phyloP scores from a whole-genome alignment of 1,139 yeast species.

The Suhomyces yuchorum region DNA sequence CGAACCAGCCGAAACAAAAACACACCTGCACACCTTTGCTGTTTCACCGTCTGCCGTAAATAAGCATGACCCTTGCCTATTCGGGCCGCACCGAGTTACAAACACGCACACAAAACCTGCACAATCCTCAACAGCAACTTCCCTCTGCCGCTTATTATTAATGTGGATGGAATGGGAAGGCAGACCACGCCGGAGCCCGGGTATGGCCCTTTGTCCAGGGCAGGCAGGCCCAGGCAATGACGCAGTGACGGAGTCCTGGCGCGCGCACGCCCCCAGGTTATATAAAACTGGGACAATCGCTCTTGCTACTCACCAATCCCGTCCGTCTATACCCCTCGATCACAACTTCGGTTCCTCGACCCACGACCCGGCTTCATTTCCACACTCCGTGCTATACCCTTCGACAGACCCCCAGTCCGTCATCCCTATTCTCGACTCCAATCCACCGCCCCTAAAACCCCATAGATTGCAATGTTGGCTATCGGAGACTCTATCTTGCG shows the following conservation, averaged over 20 bases:
- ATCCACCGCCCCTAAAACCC: neutral
- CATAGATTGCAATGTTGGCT: slow-evolving; percentile 47
- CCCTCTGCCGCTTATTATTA: slow-evolving; percentile 9
- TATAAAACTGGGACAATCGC: slow-evolving; percentile 6
- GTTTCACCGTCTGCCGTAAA: slow-evolving; percentile 16
- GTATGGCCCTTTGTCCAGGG: neutral
- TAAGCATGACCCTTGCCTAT: slow-evolving; percentile 20
- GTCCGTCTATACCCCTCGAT: neutral
- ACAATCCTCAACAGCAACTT: slow-evolving; percentile 13
- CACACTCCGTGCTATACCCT: neutral
- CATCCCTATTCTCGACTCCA: neutral
- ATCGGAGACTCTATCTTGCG: slow-evolving; percentile 78
- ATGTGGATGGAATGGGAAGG: slow-evolving; percentile 10
- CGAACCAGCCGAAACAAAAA: slow-evolving; percentile 23
- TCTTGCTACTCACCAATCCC: neutral
- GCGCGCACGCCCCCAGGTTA: slow-evolving; percentile 7
- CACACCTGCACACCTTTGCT: slow-evolving; percentile 11
- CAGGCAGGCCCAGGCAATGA: slow-evolving; percentile 3
- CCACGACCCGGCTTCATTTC: neutral
- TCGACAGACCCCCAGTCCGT: neutral
- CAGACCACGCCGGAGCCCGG: slow-evolving; percentile 3
- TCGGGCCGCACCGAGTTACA: slow-evolving; percentile 13
- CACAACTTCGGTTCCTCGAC: neutral
- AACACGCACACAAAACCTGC: slow-evolving; percentile 11
- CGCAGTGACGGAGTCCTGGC: slow-evolving; percentile 7